Conservation (phyloP, 2,329 filamentous ascomycete genomes). For the Aspergillus quadrilineatus region DNA sequence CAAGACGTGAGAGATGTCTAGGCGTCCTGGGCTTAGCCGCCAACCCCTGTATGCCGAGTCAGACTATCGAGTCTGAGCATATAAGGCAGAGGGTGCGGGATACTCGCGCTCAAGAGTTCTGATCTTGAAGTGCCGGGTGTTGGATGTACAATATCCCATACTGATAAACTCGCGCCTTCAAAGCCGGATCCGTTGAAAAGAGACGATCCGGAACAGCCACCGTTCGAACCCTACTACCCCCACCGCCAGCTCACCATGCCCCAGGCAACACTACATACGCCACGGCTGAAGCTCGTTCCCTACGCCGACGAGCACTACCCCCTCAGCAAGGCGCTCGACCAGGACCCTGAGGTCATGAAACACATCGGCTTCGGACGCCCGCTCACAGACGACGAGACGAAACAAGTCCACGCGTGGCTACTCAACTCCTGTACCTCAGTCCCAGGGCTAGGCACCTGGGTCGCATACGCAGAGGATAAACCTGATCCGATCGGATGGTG, state of each 20-base stretch:
- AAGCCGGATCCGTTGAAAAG: neutral
- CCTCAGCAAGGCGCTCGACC: conserved; percentile 13
- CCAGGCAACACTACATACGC: neutral
- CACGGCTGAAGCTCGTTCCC: conserved; percentile 7
- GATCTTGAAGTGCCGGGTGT: neutral
- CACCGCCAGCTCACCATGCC: neutral
- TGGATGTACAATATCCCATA: no score
- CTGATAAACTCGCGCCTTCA: no score
- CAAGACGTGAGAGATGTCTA: neutral
- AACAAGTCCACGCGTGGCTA: conserved; percentile 12
- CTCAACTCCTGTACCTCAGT: neutral
- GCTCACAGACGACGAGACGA: conserved; percentile 9
- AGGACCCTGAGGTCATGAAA: conserved; percentile 15
- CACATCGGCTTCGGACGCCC: conserved; percentile 15
- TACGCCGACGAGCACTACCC: neutral
- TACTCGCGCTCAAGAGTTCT: neutral
- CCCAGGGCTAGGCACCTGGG: conserved; percentile 9
- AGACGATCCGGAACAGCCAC: neutral
- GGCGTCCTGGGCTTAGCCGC: neutral
- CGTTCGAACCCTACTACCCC: neutral
- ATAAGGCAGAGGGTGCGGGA: neutral
- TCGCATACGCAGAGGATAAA: conserved; percentile 6
- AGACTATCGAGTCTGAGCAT: neutral
- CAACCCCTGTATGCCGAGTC: neutral
- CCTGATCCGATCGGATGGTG: conserved; percentile 9